Conservation (phyloP, 345 rosid genomes). For the Euphorbia lathyris region DNA sequence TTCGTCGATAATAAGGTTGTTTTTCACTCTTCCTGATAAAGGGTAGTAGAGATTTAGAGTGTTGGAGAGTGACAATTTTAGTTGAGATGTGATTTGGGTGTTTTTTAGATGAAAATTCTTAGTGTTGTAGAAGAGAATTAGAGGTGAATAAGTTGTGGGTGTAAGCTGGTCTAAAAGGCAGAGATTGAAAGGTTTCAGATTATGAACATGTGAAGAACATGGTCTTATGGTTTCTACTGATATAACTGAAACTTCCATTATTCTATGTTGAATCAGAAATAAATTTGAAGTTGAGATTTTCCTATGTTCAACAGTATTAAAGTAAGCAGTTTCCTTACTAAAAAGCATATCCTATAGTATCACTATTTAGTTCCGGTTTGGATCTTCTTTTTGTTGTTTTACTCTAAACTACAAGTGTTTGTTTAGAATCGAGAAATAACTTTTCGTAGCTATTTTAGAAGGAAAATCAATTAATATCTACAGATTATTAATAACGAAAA, state of each 20-base stretch:
- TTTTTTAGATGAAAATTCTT: neutral
- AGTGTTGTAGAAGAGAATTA: neutral
- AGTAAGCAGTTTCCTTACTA: too few relatives aligned
- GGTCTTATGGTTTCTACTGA: conserved; percentile 4
- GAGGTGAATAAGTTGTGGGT: neutral
- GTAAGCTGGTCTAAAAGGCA: conserved; percentile 6
- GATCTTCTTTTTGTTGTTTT: too few relatives aligned
- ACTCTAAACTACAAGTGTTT: too few relatives aligned
- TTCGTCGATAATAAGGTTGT: neutral
- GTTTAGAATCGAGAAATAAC: too few relatives aligned
- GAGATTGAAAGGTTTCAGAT: conserved; percentile 1
- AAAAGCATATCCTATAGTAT: too few relatives aligned
- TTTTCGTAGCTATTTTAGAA: too few relatives aligned
- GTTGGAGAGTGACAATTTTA: neutral
- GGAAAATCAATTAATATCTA: too few relatives aligned
- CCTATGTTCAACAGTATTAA: too few relatives aligned
- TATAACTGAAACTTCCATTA: conserved; percentile 6
- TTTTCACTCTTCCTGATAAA: neutral
- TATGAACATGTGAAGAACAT: neutral
- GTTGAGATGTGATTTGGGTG: neutral
- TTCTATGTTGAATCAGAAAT: neutral
- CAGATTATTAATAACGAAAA: too few relatives aligned
- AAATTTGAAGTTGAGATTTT: neutral
- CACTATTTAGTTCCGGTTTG: too few relatives aligned
- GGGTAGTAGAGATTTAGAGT: conserved; percentile 1